Evolutionary conservation across 306 rosid species (phyloP).

Genomic region (Hippophae rhamnoides): DNA sequence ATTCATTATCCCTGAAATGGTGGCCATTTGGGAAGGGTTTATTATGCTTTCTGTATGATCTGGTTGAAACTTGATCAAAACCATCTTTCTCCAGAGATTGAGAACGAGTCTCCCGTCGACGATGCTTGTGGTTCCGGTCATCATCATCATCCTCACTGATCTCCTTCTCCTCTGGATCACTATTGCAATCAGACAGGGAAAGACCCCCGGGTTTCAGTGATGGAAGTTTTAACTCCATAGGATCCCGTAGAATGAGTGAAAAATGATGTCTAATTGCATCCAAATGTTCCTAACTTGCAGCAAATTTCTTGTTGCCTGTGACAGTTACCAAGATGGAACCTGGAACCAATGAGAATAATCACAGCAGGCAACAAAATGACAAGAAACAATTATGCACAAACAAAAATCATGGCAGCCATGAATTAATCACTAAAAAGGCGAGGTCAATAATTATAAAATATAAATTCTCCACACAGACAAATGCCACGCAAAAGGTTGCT

Average conservation of each 20-base stretch:
- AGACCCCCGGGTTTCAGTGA: constrained; percentile 60
- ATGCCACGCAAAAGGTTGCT: too few relatives aligned
- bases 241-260: constrained; percentile 22
- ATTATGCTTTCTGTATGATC: constrained; percentile 70
- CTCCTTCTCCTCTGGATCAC: constrained; percentile 93
- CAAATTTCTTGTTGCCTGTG: constrained; percentile 23
- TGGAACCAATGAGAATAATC: constrained; percentile 8
- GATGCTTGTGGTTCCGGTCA: constrained; percentile 93
- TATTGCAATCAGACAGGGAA: constrained; percentile 44
- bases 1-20: constrained; percentile 63
- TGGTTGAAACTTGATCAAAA: constrained; percentile 53
- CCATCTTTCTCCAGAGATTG: constrained; percentile 78
- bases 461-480: too few relatives aligned
- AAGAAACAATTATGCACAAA: too few relatives aligned
- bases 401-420: too few relatives aligned
- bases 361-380: neutral
- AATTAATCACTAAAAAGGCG: too few relatives aligned
- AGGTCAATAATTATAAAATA: too few relatives aligned
- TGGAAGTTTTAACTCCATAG: constrained; percentile 67
- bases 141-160: constrained; percentile 66
- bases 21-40: constrained; percentile 61
- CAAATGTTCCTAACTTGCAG: constrained; percentile 28
- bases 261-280: constrained; percentile 15
- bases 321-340: constrained; percentile 24
- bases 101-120: constrained; percentile 64